Percentiles rank a stretch among this genome's conserved stretches.
These are phyloP conservation scores for Agaricus sinodeliciosus DNA, from an alignment of 768 basidiomycete genomes.

Conservation along the genomic window DNA sequence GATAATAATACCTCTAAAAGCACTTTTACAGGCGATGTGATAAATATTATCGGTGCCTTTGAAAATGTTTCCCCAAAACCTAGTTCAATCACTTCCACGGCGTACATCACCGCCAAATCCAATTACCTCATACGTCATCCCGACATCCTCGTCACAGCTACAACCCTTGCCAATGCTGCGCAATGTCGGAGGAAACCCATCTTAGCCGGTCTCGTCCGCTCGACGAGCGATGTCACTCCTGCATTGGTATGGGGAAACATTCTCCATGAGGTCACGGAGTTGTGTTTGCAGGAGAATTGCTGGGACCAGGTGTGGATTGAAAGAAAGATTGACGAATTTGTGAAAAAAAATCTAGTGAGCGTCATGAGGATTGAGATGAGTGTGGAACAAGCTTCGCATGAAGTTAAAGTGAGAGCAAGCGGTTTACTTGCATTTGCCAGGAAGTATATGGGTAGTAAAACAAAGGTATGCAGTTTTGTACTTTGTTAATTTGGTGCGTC, in stretches of 20 bases:
- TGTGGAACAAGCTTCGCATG: conserved; percentile 22
- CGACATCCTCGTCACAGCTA: conserved; percentile 87
- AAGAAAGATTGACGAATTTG: conserved; percentile 47
- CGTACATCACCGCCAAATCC: conserved; percentile 53
- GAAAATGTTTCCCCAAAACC: conserved; percentile 23
- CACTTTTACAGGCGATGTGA: conserved; percentile 55
- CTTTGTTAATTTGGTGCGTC: not conserved
- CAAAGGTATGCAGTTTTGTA: conserved; percentile 43
- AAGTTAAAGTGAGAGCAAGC: conserved; percentile 36
- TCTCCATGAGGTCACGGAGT: conserved; percentile 87
- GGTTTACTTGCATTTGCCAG: conserved; percentile 61
- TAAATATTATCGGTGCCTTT: conserved; percentile 65
- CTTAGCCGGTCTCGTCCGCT: conserved; percentile 57
- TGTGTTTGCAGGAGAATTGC: conserved; percentile 50
- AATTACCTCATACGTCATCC: conserved; percentile 86
- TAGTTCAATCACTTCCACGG: conserved; percentile 29
- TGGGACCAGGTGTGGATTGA: conserved; percentile 67
- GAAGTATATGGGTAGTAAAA: conserved; percentile 55
- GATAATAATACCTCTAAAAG: not conserved
- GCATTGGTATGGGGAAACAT: conserved; percentile 88
- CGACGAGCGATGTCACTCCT: conserved; percentile 53
- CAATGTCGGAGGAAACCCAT: conserved; percentile 85
- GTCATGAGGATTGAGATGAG: conserved; percentile 53
- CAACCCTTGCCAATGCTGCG: conserved; percentile 76
- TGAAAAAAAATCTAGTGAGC: conserved; percentile 48